Evolutionary conservation across 768 basidiomycete genomes (phyloP).

Genomic region (Pisolithus orientalis): DNA sequence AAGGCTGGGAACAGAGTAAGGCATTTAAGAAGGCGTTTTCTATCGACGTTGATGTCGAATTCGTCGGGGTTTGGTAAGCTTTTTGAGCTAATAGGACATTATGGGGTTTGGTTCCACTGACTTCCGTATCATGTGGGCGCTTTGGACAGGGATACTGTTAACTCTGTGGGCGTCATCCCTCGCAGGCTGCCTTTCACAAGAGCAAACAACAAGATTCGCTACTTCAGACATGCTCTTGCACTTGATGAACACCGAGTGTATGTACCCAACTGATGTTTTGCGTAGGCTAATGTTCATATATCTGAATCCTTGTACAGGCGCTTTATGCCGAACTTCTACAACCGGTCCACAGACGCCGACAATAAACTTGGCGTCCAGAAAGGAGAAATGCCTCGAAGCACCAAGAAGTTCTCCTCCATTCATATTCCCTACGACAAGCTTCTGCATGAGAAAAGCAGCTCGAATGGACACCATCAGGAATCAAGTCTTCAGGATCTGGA

Average conservation of each 20-base stretch:
- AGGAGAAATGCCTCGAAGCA: slow-evolving; percentile 42
- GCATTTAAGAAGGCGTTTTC: slow-evolving; percentile 73
- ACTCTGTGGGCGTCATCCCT: slow-evolving; percentile 60
- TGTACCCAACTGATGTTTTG: neutral
- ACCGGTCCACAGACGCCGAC: slow-evolving; percentile 37
- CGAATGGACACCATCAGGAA: slow-evolving; percentile 8
- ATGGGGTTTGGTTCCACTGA: neutral
- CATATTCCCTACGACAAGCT: neutral
- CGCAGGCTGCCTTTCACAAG: slow-evolving; percentile 60
- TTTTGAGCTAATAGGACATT: neutral
- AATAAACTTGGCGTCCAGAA: slow-evolving; percentile 38
- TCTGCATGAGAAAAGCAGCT: neutral
- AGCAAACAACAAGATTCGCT: slow-evolving; percentile 51
- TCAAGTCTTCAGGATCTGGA: slow-evolving; percentile 32
- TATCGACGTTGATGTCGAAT: slow-evolving; percentile 66
- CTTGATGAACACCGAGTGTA: slow-evolving; percentile 47
- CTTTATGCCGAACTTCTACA: slow-evolving; percentile 30
- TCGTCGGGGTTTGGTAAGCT: slow-evolving; percentile 68
- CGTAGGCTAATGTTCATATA: neutral
- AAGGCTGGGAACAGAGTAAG: slow-evolving; percentile 57
- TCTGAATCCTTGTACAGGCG: slow-evolving; percentile 13
- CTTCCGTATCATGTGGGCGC: neutral
- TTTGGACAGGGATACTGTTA: slow-evolving; percentile 61
- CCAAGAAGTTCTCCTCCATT: slow-evolving; percentile 14
- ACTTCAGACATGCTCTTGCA: slow-evolving; percentile 66